These are phyloP conservation scores for Thyridium curvatum DNA, from an alignment of 2,329 filamentous ascomycete genomes.

Conservation along the genomic window DNA sequence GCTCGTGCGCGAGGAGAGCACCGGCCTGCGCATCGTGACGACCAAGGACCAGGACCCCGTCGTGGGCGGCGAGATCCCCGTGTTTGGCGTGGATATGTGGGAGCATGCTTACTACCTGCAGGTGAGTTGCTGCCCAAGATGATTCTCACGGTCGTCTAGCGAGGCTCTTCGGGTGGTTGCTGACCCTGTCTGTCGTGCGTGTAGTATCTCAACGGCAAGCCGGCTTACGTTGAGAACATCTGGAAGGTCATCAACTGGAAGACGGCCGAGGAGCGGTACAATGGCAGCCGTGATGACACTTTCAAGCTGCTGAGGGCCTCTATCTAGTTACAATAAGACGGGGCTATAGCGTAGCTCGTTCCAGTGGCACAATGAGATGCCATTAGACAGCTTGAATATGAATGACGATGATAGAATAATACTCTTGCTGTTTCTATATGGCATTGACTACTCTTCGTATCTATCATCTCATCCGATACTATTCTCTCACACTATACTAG, in stretches of 20 bases:
- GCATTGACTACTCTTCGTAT: too few species aligned
- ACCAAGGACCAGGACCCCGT: constrained; percentile 86
- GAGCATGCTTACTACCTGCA: constrained; percentile 90
- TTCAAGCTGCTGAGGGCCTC: constrained; percentile 38
- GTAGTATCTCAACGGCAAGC: constrained; percentile 71
- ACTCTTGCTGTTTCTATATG: too few species aligned
- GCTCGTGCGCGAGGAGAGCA: constrained; percentile 61
- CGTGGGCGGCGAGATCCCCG: constrained; percentile 54
- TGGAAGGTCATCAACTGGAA: constrained; percentile 79
- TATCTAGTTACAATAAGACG: constrained; percentile 19
- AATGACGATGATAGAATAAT: too few species aligned
- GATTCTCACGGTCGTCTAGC: too few species aligned
- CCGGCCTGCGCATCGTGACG: constrained; percentile 62
- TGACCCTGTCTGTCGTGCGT: too few species aligned
- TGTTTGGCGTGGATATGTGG: constrained; percentile 86
- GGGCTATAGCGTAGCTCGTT: too few species aligned
- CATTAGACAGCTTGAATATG: too few species aligned
- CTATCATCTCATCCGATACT: too few species aligned
- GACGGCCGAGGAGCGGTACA: constrained; percentile 57
- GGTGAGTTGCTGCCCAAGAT: too few species aligned
- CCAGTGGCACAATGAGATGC: too few species aligned
- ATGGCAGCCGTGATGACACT: constrained; percentile 37
- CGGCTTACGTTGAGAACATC: constrained; percentile 67
- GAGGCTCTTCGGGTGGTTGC: too few species aligned
- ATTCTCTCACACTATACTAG: too few species aligned